Conservation (phyloP, 2,329 filamentous ascomycete species). For the Metarhizium brunneum region DNA sequence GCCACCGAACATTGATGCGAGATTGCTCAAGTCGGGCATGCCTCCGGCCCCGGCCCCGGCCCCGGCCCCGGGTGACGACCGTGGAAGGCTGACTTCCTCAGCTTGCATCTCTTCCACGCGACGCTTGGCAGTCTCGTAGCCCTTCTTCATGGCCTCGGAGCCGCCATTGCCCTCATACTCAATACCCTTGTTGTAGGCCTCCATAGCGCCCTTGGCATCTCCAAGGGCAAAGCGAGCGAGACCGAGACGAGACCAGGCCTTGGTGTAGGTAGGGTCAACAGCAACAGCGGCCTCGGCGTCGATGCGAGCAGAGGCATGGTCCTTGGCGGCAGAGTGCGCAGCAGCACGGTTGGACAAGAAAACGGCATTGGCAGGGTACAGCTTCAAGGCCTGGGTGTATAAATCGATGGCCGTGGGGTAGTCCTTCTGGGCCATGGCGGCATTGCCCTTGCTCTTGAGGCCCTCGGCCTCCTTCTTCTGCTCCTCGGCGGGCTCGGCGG, state of each 20-base stretch:
- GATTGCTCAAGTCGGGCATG: constrained; percentile 60
- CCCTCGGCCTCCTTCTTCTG: constrained; percentile 75
- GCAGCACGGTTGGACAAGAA: constrained; percentile 97
- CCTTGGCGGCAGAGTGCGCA: constrained; percentile 74
- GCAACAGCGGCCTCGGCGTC: constrained; percentile 88
- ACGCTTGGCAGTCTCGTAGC: constrained; percentile 85
- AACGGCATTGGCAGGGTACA: constrained; percentile 81
- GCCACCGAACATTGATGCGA: constrained; percentile 64
- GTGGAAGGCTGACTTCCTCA: constrained; percentile 27
- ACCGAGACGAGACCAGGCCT: constrained; percentile 91
- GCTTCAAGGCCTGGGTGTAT: constrained; percentile 77
- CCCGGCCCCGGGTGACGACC: constrained; percentile 41
- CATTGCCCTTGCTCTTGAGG: constrained; percentile 85
- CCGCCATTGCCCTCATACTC: constrained; percentile 90
- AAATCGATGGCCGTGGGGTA: constrained; percentile 73
- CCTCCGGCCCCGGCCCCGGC: constrained; percentile 45
- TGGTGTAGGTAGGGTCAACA: constrained; percentile 87
- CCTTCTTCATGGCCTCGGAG: constrained; percentile 95
- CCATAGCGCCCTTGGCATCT: constrained; percentile 84
- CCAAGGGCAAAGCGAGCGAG: constrained; percentile 87
- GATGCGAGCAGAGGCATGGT: constrained; percentile 74
- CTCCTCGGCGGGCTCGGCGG: constrained; percentile 35
- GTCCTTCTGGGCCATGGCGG: constrained; percentile 91
- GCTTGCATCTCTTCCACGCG: constrained; percentile 71
- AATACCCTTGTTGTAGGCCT: constrained; percentile 88